Evolutionary conservation across 2,329 filamentous ascomycete species (phyloP), one percentile per base, ranked within the genome.

Genomic region (Fusarium heterosporum): DNA sequence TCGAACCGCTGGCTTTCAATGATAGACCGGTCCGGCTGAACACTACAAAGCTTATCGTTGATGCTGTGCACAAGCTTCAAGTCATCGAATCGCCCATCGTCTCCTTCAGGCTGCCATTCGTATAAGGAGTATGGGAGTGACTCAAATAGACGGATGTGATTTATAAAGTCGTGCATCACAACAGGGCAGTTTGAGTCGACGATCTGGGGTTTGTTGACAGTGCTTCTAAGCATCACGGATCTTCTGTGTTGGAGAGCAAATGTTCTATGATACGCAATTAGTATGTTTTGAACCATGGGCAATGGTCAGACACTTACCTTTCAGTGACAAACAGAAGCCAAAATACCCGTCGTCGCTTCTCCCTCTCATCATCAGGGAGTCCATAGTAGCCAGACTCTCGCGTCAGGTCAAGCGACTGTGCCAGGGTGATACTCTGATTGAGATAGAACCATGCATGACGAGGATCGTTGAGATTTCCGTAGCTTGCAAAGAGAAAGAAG

Each of bases 271-370:
- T 0, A 0, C 4, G 1, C 1, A 29, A 12, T 66, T 5, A 63
- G 47, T 41, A 0, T 22, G 1, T 16, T 6, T 1, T 11, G 3
- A 2, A 1, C 1, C 1, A 16, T 4, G 0, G 3, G 0, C 4
- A 22, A 4, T 1, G 6, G 2, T 2, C 2, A 3, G 1, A 2
- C 2, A 4, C 36, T 5, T 13, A 72, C 74, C 75, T 56, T 51
- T 77, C 75, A 12, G 75, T 76, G 0, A 78, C 76, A 47, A 78
- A 78, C 0, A 78, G 39, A 0, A 78, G 68, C 77, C 77, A 78
- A 26, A 78, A 76, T 6, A 77, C 67, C 0, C 75, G 71, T 6
- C 75, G 58, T 32, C 74, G 68, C 54, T 60, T 72, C n/a, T 77
- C 74, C 0, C 72, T 64, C 7, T 77, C 74, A 2, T 30, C 52